phyloP scores from a whole-genome alignment of 108 stramenopile genomes.

The Cyclotella cryptica region DNA sequence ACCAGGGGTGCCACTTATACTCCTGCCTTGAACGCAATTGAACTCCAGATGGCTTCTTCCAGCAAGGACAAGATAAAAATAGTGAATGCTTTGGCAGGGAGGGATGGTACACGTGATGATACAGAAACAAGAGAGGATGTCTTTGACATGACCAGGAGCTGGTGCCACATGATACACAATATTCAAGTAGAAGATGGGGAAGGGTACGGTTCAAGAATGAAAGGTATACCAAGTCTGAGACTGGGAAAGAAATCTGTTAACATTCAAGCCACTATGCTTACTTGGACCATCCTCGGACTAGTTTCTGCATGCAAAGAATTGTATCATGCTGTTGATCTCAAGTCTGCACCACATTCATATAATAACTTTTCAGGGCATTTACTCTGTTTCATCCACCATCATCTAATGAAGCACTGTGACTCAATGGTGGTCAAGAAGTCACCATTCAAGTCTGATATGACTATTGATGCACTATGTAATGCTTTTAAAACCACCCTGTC shows the following conservation, averaged over 20 bases:
- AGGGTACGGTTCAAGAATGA: conserved; percentile 1
- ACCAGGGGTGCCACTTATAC: conserved; percentile 4
- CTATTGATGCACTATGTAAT: too few species aligned
- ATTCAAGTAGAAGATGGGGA: conserved; percentile 7
- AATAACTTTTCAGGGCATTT: background rate
- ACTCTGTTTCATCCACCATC: background rate
- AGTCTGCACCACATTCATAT: background rate
- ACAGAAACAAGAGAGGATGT: background rate
- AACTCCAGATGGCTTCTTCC: background rate
- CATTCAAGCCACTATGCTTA: background rate
- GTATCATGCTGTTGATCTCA: background rate
- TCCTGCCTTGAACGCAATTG: background rate
- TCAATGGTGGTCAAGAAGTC: background rate
- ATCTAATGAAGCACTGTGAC: too few species aligned
- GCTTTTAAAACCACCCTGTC: too few species aligned
- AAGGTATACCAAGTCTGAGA: background rate
- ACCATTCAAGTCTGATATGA: background rate
- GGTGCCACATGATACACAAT: conserved; percentile 1
- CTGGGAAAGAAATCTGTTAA: background rate
- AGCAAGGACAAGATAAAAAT: background rate
- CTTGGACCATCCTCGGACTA: background rate
- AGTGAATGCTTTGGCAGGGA: background rate
- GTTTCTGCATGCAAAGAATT: background rate
- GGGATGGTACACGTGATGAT: background rate
- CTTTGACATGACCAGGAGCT: background rate